Evolutionary conservation across 192 early-diverging fungal genomes (phyloP), one percentile per base, ranked within the genome.

Genomic region (Backusella australiensis): DNA sequence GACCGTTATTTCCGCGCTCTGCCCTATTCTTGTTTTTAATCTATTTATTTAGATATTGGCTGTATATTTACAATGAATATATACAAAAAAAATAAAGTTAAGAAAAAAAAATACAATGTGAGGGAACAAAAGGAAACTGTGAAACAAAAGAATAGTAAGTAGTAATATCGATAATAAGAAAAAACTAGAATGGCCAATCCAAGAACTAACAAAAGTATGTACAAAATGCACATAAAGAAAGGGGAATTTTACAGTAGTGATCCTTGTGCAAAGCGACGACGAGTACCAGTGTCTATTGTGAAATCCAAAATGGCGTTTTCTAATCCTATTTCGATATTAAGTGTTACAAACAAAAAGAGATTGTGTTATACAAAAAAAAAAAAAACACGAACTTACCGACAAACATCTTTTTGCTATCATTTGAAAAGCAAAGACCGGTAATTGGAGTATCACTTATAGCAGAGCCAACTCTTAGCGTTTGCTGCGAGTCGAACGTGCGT

Each of bases 241-340:
- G 12, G 21, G 26, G 56, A 63, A 29, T 26, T 32, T 85, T 87
- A 97, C 34, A 95, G 86, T 52, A 95, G 85, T 39, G 91, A 89
- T 19, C 93, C 95, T 71, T 88, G 87, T 1, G 94, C 89, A 76
- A 98, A 98, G 72, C 93, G 91, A 68, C 96, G 82, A 34, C 96
- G 87, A 11, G 84, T 87, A 41, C 92, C 84, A 6, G 93, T 92
- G 71, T 98, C 95, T n/a, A 98, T 91, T 14, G 89, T 83, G 77
- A 91, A 97, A 76, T 97, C 94, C 26, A 95, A 82, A 14, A 98
- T 90, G 34, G 88, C 86, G 74, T 89, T 86, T 71, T 98, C 96
- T 14, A 94, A 77, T 1, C 94, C 93, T 94, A 74, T 0, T 44
- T 46, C 6, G n/a, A 26, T 26, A 59, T 59, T 11, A 59, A 59